Base-by-base conservation (phyloP, 2,329 filamentous ascomycete species). In the Fusarium praegraminearum region DNA sequence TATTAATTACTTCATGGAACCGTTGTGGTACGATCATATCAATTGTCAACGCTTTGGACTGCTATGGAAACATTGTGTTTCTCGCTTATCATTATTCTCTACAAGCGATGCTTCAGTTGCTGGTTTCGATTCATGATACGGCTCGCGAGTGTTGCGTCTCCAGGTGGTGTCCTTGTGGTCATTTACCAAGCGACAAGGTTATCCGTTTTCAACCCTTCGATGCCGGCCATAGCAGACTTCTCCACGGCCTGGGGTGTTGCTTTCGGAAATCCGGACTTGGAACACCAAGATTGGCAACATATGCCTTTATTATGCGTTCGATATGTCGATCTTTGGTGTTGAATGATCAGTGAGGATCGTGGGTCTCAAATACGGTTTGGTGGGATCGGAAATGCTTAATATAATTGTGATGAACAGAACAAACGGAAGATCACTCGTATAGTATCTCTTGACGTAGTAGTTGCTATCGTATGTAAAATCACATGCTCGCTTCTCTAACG, bases 51-150 rank as follows among this genome's bases (percentile, higher is more conserved):
- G 22, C 22, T 32, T 49, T 49, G 13, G 44, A 44, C 30, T 38
- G 32, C 38, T 36, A 33, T 32, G 38, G 50, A 22, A 64, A 41
- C 36, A 58, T 64, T 33, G n/a, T 44, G 32, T 64, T 64, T 64
- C 61, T 54, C 33, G 20, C 28, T n/a, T 45, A 52, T 52, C 49
- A 40, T 40, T 30, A 7, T 46, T 40, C 24, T 50, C 36, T 36
- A 22, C 32, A 40, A 41, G 22, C n/a, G 43, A 38, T 40, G 26
- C 35, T 35, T 38, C 49, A 52, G 49, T 30, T 52, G 49, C 5
- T 52, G 35, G 24, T 40, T 41, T 52, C 49, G 15, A 32, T 46
- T 28, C 7, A 30, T 38, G 11, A 16, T 26, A n/a, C 28, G 24
- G 30, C 12, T 49, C 28, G 57, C 43, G 12, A 30, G 33, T 54